Evolutionary conservation across 192 early-diverging fungal genomes (phyloP).

Genomic region (Coemansia biformis): DNA sequence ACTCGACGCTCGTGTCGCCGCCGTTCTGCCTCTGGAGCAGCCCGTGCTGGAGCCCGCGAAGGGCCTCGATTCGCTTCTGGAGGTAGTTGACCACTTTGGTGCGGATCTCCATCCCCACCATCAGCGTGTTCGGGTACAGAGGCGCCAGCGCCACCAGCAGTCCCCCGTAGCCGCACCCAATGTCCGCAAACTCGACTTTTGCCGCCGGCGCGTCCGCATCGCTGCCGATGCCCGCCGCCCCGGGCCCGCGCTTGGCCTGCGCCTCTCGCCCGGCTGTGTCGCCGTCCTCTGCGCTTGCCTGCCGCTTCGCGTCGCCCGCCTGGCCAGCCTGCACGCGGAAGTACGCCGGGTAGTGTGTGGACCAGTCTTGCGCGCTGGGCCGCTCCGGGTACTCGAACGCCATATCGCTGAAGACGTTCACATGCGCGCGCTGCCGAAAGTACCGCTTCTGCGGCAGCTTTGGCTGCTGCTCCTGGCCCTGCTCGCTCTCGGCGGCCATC

Average conservation of each 20-base stretch:
- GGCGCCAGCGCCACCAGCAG: slow-evolving; percentile 82
- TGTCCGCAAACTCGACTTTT: slow-evolving; percentile 90
- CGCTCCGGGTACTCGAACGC: slow-evolving; percentile 78
- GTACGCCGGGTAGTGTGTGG: slow-evolving; percentile 75
- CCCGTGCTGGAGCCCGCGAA: slow-evolving; percentile 59
- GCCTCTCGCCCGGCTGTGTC: not conserved
- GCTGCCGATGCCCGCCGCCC: not conserved
- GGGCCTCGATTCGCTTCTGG: slow-evolving; percentile 77
- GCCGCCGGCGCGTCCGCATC: slow-evolving; percentile 2
- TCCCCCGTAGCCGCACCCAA: slow-evolving; percentile 98
- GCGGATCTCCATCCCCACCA: slow-evolving; percentile 99
- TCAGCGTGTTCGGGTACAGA: slow-evolving; percentile 85
- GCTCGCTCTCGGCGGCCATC: slow-evolving; percentile 13
- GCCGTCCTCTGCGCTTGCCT: not conserved
- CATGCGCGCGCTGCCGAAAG: slow-evolving; percentile 86
- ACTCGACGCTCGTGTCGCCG: no score
- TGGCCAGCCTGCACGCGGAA: slow-evolving; percentile 10
- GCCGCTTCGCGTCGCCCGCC: slow-evolving; percentile 2
- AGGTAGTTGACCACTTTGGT: slow-evolving; percentile 93
- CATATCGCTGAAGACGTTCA: slow-evolving; percentile 97
- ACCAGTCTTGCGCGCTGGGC: slow-evolving; percentile 87
- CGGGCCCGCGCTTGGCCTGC: slow-evolving; percentile 29
- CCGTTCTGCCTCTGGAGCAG: slow-evolving; percentile 7
- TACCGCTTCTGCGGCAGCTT: slow-evolving; percentile 70
- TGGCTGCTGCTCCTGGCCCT: slow-evolving; percentile 8